These are phyloP conservation scores for Kodamaea fungicola DNA, from an alignment of 1,139 yeast species.

Conservation along the genomic window DNA sequence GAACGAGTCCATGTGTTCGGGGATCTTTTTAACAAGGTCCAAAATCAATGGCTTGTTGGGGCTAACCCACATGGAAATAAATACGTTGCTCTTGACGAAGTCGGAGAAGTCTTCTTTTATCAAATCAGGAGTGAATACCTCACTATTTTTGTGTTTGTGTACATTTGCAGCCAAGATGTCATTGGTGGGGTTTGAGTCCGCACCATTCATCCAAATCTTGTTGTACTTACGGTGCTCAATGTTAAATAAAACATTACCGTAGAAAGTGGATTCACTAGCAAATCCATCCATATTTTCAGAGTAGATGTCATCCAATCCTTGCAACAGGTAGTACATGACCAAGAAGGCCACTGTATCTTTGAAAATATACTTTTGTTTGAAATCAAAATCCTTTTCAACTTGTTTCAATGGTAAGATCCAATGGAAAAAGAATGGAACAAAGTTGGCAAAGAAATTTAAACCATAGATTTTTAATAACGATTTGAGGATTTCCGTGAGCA, in stretches of 20 bases:
- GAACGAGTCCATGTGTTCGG: conserved; percentile 5
- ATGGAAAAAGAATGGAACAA: conserved; percentile 45
- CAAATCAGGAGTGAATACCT: conserved; percentile 5
- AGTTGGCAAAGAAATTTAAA: conserved; percentile 44
- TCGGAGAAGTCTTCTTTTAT: conserved; percentile 20
- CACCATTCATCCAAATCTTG: conserved; percentile 29
- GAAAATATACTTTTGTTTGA: conserved; percentile 14
- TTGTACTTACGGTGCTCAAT: conserved; percentile 27
- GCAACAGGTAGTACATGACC: conserved; percentile 24
- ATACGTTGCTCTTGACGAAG: conserved; percentile 31
- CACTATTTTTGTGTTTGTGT: conserved; percentile 3
- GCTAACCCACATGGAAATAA: conserved; percentile 32
- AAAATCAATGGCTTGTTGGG: conserved; percentile 27
- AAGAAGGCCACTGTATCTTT: conserved; percentile 38
- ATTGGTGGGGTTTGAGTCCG: conserved; percentile 20
- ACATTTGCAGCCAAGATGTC: conserved; percentile 12
- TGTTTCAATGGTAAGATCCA: conserved; percentile 33
- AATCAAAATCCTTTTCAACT: conserved; percentile 11
- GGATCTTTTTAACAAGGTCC: conserved; percentile 10
- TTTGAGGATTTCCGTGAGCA: conserved; percentile 26
- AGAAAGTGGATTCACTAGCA: conserved; percentile 23
- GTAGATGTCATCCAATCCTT: conserved; percentile 29
- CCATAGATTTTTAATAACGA: conserved; percentile 37
- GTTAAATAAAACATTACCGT: conserved; percentile 21
- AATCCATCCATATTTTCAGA: conserved; percentile 24